phyloP scores from a whole-genome alignment of 2,329 filamentous ascomycete species.

The Neofusicoccum parvum region DNA sequence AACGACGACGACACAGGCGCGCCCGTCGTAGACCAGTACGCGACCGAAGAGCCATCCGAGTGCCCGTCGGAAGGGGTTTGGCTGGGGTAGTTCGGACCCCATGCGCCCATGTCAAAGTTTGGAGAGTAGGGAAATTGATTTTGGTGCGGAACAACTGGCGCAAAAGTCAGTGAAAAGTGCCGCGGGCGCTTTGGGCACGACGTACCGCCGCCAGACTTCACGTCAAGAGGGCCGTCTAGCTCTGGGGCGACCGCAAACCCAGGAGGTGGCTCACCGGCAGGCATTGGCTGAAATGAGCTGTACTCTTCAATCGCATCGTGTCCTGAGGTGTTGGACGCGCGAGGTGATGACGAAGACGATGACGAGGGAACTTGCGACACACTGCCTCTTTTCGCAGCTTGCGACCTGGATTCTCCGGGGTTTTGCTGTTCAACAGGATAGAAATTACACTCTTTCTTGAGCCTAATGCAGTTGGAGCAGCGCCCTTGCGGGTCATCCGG shows the following conservation, averaged over 20 bases:
- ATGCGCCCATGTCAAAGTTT: slow-evolving; percentile 7
- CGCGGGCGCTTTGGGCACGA: not conserved
- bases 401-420: slow-evolving; percentile 52
- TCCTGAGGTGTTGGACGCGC: slow-evolving; percentile 28
- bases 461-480: slow-evolving; percentile 88
- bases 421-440: slow-evolving; percentile 81
- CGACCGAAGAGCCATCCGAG: slow-evolving; percentile 14
- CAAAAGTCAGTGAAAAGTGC: slow-evolving; percentile 22
- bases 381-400: slow-evolving; percentile 47
- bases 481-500: slow-evolving; percentile 72
- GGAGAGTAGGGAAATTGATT: slow-evolving; percentile 38
- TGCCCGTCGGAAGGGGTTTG: slow-evolving; percentile 15
- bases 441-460: slow-evolving; percentile 95
- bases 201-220: slow-evolving; percentile 34
- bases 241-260: slow-evolving; percentile 23
- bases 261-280: slow-evolving; percentile 29
- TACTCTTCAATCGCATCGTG: slow-evolving; percentile 38
- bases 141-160: slow-evolving; percentile 35
- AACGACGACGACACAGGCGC: slow-evolving; percentile 35
- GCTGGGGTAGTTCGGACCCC: slow-evolving; percentile 3
- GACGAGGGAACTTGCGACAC: slow-evolving; percentile 45
- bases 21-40: slow-evolving; percentile 32
- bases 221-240: slow-evolving; percentile 27
- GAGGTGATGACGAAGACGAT: slow-evolving; percentile 54
- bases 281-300: slow-evolving; percentile 13